phyloP scores from a whole-genome alignment of 495 filamentous ascomycete genomes.

The Alectoria sarmentosa region DNA sequence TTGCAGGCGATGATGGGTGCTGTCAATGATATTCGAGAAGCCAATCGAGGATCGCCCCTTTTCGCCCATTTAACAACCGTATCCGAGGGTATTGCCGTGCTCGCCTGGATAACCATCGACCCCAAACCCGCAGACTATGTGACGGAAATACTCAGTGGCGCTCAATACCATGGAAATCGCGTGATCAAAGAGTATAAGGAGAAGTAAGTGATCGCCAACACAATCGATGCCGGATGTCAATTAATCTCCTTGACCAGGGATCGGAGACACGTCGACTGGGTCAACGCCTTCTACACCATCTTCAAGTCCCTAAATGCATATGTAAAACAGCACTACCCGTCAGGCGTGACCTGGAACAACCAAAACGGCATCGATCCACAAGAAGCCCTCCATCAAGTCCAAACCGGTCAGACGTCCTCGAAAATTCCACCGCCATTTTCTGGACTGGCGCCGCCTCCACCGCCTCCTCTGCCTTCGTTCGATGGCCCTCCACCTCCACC shows the following conservation, averaged over 20 bases:
- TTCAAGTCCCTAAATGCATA: constrained; percentile 75
- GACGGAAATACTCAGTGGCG: constrained; percentile 65
- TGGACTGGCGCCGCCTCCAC: constrained; percentile 48
- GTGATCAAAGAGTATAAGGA: constrained; percentile 86
- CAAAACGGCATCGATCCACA: constrained; percentile 64
- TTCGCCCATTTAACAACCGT: constrained; percentile 78
- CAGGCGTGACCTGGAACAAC: constrained; percentile 82
- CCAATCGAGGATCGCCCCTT: constrained; percentile 59
- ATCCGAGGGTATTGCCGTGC: constrained; percentile 76
- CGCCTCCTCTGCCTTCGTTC: constrained; percentile 50
- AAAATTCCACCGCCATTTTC: constrained; percentile 30
- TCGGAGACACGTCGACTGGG: constrained; percentile 71
- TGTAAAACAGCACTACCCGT: constrained; percentile 69
- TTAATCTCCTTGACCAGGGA: constrained; percentile 44
- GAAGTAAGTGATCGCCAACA: constrained; percentile 51
- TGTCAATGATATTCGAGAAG: constrained; percentile 71
- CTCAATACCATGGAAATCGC: constrained; percentile 87
- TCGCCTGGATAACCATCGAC: constrained; percentile 80
- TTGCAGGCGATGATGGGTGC: constrained; percentile 70
- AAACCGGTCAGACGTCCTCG: constrained; percentile 37
- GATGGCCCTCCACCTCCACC: constrained; percentile 71
- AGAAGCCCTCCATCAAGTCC: constrained; percentile 60
- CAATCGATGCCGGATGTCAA: not conserved
- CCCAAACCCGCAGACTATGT: constrained; percentile 75
- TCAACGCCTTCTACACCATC: constrained; percentile 79